These are phyloP conservation scores for Teratosphaeria epicoccoides DNA, from an alignment of 2,329 filamentous ascomycete genomes.

Conservation along the genomic window DNA sequence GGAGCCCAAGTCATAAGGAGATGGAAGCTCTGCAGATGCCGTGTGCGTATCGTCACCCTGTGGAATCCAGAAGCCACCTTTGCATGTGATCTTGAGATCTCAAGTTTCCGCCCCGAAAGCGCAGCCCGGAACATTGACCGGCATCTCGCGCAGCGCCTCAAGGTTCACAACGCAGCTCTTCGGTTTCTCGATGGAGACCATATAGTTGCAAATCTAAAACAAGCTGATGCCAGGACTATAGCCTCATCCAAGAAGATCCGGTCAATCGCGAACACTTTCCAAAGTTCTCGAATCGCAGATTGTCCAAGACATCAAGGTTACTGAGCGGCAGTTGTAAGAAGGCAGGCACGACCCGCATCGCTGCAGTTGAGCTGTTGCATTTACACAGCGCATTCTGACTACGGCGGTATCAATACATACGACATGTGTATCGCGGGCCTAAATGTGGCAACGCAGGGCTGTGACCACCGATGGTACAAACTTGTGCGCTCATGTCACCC, in stretches of 20 bases:
- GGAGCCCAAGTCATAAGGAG: neutral
- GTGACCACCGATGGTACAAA: constrained; percentile 42
- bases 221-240: neutral
- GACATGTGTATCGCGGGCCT: constrained; percentile 42
- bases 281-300: neutral
- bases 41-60: neutral
- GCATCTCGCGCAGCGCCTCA: neutral
- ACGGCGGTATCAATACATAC: neutral
- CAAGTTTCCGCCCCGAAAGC: neutral
- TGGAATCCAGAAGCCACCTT: neutral
- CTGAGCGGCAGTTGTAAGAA: neutral
- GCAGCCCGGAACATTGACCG: neutral
- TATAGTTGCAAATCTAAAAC: neutral
- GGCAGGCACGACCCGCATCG: neutral
- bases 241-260: neutral
- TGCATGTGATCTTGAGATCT: neutral
- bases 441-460: constrained; percentile 37
- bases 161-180: neutral
- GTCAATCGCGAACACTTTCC: neutral
- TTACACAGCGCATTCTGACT: neutral
- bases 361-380: neutral
- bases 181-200: neutral
- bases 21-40: neutral
- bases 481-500: constrained; percentile 35
- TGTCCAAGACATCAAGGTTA: neutral